These are phyloP conservation scores for Fusarium brachygibbosum DNA, from an alignment of 2,329 filamentous ascomycete species.

Conservation along the genomic window DNA sequence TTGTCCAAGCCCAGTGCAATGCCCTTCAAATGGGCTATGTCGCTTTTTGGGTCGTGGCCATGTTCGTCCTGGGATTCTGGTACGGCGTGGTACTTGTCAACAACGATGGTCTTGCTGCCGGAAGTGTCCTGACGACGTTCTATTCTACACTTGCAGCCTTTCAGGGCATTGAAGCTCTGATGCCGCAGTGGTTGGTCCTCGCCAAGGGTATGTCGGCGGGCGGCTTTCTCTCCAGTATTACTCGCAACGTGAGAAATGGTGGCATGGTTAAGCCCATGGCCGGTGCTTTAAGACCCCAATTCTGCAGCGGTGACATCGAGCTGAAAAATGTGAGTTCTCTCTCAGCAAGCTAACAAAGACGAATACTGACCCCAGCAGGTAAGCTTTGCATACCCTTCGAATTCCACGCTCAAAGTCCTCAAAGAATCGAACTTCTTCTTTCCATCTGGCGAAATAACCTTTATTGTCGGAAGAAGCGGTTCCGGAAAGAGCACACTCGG, in stretches of 20 bases:
- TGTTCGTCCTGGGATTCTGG: constrained; percentile 93
- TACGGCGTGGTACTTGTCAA: constrained; percentile 81
- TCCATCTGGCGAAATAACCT: constrained; percentile 78
- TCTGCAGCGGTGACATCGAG: constrained; percentile 73
- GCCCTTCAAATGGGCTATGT: constrained; percentile 80
- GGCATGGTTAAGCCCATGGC: constrained; percentile 3
- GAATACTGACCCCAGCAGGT: constrained; percentile 63
- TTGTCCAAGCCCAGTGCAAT: constrained; percentile 76
- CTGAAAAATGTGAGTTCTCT: constrained; percentile 11
- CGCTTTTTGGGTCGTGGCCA: constrained; percentile 78
- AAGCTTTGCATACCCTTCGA: constrained; percentile 85
- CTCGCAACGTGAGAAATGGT: constrained; percentile 47
- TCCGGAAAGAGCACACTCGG: constrained; percentile 93
- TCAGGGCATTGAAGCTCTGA: constrained; percentile 78
- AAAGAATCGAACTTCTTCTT: constrained; percentile 76
- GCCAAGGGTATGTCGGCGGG: constrained; percentile 85
- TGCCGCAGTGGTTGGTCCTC: constrained; percentile 82
- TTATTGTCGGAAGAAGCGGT: constrained; percentile 87
- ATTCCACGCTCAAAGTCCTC: constrained; percentile 71
- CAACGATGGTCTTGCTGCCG: constrained; percentile 69
- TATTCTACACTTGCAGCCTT: constrained; percentile 84
- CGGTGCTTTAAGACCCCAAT: constrained; percentile 49
- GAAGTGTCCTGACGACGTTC: constrained; percentile 84
- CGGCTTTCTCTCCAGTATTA: constrained; percentile 67
- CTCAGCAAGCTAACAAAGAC: fast-evolving